phyloP scores from a whole-genome alignment of 345 rosid genomes.

The Aethionema arabicum region DNA sequence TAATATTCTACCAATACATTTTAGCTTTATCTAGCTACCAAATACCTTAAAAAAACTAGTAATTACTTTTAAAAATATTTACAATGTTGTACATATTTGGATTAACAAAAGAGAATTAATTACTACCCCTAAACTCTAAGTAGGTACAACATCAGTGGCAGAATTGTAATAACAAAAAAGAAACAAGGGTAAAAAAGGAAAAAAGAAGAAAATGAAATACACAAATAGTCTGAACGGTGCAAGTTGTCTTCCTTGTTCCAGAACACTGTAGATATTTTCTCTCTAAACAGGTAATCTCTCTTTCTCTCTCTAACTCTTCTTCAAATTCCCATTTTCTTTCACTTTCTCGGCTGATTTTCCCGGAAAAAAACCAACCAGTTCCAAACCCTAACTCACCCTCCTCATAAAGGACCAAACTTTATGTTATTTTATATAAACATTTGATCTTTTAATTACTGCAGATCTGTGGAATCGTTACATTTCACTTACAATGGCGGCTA shows the following conservation, averaged over 20 bases:
- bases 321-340: constrained; percentile 35
- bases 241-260: constrained; percentile 33
- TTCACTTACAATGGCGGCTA: constrained; percentile 7
- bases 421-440: neutral
- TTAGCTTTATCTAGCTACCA: too few relatives aligned
- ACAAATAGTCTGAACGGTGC: constrained; percentile 30
- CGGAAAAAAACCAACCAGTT: neutral
- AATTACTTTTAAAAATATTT: too few relatives aligned
- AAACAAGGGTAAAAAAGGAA: constrained; percentile 29
- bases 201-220: constrained; percentile 12
- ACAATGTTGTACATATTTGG: too few relatives aligned
- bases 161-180: neutral
- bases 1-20: too few relatives aligned
- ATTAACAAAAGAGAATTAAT: too few relatives aligned
- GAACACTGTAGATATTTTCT: constrained; percentile 31
- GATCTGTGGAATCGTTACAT: constrained; percentile 32
- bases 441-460: constrained; percentile 12
- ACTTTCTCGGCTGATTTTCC: constrained; percentile 27
- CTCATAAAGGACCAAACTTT: neutral
- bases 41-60: too few relatives aligned
- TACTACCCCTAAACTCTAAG: too few relatives aligned
- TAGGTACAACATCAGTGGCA: constrained; percentile 5
- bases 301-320: constrained; percentile 22
- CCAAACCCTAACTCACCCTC: neutral
- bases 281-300: constrained; percentile 29